These are phyloP conservation scores for Zygosaccharomyces pseudorouxii DNA, from an alignment of 805 yeast species.

Conservation along the genomic window DNA sequence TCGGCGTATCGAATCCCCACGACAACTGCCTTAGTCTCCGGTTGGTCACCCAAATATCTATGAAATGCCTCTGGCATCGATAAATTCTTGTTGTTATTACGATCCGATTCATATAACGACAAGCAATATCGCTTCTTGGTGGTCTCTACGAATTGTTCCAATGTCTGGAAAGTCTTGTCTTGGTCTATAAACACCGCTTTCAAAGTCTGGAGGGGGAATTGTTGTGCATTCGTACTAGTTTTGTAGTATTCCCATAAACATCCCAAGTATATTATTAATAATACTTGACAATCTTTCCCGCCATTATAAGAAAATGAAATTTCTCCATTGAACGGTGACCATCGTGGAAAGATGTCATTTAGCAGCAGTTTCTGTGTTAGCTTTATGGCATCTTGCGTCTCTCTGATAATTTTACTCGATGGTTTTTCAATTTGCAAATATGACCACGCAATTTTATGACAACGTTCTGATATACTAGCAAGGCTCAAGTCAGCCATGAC, in stretches of 20 bases:
- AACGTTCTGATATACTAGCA: slow-evolving; percentile 21
- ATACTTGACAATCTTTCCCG: slow-evolving; percentile 93
- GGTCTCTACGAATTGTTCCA: slow-evolving; percentile 57
- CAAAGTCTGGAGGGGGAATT: slow-evolving; percentile 25
- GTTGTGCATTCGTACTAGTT: slow-evolving; percentile 20
- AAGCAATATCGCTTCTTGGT: slow-evolving; percentile 56
- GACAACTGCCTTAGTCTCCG: slow-evolving; percentile 62
- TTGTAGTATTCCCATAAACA: slow-evolving; percentile 37
- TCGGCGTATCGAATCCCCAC: slow-evolving; percentile 88
- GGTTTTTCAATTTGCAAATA: slow-evolving; percentile 20
- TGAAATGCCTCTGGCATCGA: slow-evolving; percentile 64
- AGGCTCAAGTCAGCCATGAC: slow-evolving; percentile 8
- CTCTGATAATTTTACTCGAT: slow-evolving; percentile 16
- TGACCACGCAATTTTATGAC: slow-evolving; percentile 26
- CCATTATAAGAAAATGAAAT: slow-evolving; percentile 88
- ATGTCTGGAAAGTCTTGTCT: slow-evolving; percentile 65
- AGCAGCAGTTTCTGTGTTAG: slow-evolving; percentile 23
- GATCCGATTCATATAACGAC: slow-evolving; percentile 38
- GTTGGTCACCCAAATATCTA: slow-evolving; percentile 49
- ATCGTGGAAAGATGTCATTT: slow-evolving; percentile 26
- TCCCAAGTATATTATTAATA: slow-evolving; percentile 71
- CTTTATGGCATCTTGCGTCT: slow-evolving; percentile 30
- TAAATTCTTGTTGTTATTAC: slow-evolving; percentile 26
- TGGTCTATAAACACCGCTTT: slow-evolving; percentile 71
- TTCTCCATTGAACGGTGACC: slow-evolving; percentile 40